Percentiles rank a stretch among this genome's conserved stretches.
phyloP scores from a whole-genome alignment of 805 yeast genomes.

The Wickerhamiella slavikovae region DNA sequence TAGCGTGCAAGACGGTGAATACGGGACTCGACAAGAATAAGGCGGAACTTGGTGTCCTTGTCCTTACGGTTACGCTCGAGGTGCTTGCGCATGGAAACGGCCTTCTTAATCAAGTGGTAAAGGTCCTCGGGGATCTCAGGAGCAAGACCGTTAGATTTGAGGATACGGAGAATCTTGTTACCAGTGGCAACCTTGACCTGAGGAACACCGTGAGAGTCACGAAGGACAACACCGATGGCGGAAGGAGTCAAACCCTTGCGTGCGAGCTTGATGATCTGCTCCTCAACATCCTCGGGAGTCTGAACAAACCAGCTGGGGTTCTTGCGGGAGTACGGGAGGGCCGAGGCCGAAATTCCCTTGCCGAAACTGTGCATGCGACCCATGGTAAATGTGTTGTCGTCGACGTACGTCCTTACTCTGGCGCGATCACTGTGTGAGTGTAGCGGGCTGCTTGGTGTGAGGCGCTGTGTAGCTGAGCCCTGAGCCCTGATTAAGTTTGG shows the following conservation, averaged over 20 bases:
- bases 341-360: slow-evolving; percentile 98
- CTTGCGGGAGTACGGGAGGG: slow-evolving; percentile 97
- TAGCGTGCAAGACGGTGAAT: slow-evolving; percentile 99
- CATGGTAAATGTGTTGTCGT: slow-evolving; percentile 30
- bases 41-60: slow-evolving; percentile 99
- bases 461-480: no score
- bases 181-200: slow-evolving; percentile 95
- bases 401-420: no score
- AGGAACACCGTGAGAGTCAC: slow-evolving; percentile 99
- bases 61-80: slow-evolving; percentile 99
- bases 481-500: no score
- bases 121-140: slow-evolving; percentile 99
- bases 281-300: slow-evolving; percentile 85
- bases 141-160: slow-evolving; percentile 98
- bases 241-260: slow-evolving; percentile 99
- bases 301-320: slow-evolving; percentile 99
- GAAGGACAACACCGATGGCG: slow-evolving; percentile 95
- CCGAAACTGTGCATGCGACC: slow-evolving; percentile 99
- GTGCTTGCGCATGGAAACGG: slow-evolving; percentile 99
- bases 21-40: slow-evolving; percentile 99
- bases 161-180: slow-evolving; percentile 97
- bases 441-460: no score
- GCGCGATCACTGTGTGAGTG: no score
- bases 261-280: slow-evolving; percentile 97
- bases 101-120: slow-evolving; percentile 98